Base-by-base conservation (phyloP, 2,329 filamentous ascomycete species). In the Neoscytalidium dimidiatum region DNA sequence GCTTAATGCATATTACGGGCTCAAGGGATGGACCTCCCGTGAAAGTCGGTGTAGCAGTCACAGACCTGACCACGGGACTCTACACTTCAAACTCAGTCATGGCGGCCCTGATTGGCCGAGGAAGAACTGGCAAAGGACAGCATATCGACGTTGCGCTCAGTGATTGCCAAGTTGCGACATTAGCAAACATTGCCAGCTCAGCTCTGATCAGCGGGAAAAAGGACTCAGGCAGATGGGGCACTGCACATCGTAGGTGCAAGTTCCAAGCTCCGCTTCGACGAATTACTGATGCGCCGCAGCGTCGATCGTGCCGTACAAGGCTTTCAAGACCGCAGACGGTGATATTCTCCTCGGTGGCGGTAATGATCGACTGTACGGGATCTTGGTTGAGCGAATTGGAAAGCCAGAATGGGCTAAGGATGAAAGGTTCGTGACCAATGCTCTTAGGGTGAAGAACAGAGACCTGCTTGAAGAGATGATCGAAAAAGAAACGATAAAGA, bases 1-100 rank as follows among this genome's bases (percentile, higher is more conserved):
- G 95, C 0, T 81, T 99, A 64, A 99, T 99, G 95, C 95, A 99
- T 79, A 98, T 99, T 71, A 99, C 95, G 0, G 95, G 95, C 33
- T 86, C 86, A 67, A 86, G 94, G 64, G 91, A 96, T 71, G 93
- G 94, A 0, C 90, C 93, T 1, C 95, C 95, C 0, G 95, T 97
- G 43, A 99, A 99, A 80, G 95, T 99, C 2, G 95, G 95, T 19
- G 95, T 99, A 2, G 95, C 95, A 1, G 95, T 99, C 3, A 98
- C 95, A 0, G 95, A 99, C 78, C 80, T 99, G 58, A 98, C 95
- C 0, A 98, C 95, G 0, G 95, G 95, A 0, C 80, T 99, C 4
- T 99, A 99, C 79, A 95, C 94, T 1, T 94, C 91, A 71, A 98
- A 98, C 78, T 90, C 92, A 65, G 92, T 99, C 73, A 94, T 98